Base-by-base conservation (phyloP, 805 yeast genomes). In the Yarrowia keelungensis region DNA sequence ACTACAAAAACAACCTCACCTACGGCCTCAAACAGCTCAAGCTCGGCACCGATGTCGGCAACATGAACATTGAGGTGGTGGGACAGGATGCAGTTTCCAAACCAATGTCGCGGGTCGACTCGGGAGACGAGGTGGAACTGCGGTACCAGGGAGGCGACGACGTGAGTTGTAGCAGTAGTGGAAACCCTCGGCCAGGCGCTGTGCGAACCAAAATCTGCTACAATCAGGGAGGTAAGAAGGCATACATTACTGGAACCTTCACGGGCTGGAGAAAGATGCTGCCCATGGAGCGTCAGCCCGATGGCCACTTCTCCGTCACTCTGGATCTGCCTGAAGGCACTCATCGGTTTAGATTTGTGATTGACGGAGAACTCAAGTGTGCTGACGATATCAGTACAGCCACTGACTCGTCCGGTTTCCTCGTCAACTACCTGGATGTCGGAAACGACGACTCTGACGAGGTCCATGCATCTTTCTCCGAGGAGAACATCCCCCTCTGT, bases 251-350 rank as follows among this genome's bases (percentile, higher is more conserved):
- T 45, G 98, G 98, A 66, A 90, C 97, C 0, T 93, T 93, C 79
- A 93, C 98, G 0, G 97, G 97, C 3, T 93, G 98, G 98, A 84
- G 97, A 72, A 94, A 92, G 79, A 93, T 93, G 98, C 92, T 93
- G 75, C 96, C 96, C 36, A 80, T 93, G 74, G 83, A 83, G 39
- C 80, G 80, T 4, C 85, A 78, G 11, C 50, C 70, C 26, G 73
- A 71, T 54, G 71, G 68, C 50, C 70, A 51, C 38, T 75, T 75
- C 50, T 70, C 65, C 2, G 75, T 75, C 8, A 71, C 70, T 15
- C 70, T 75, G 64, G 74, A 74, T 67, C 72, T 75, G 19, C 97
- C 97, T 0, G 87, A 90, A 7, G 98, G 98, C 10, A 93, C 97
- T 0, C 98, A 93, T 78, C 83, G 97, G 72, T 91, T 94, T 79